These are phyloP conservation scores for Parasitella parasitica DNA, from an alignment of 371 early-diverging fungal species.

Conservation along the genomic window DNA sequence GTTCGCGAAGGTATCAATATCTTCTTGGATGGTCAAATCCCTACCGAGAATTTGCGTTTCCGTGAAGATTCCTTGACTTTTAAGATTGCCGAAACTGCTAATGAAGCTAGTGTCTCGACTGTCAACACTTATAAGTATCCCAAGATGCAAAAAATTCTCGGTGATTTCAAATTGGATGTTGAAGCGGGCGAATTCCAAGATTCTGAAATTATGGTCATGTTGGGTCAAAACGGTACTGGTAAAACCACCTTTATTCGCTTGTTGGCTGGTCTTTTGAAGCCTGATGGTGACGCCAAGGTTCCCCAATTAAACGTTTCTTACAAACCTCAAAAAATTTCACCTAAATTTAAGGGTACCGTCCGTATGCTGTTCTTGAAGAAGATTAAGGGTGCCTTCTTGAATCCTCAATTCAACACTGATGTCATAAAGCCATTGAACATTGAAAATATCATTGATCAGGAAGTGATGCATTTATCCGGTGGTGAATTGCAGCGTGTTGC, in stretches of 20 bases:
- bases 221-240: conserved; percentile 99
- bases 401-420: conserved; percentile 97
- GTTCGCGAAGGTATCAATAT: conserved; percentile 99
- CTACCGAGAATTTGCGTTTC: conserved; percentile 99
- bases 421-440: conserved; percentile 97
- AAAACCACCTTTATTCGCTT: conserved; percentile 98
- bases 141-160: conserved; percentile 82
- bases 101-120: conserved; percentile 63
- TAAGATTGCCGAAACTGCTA: conserved; percentile 90
- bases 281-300: conserved; percentile 81
- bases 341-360: conserved; percentile 96
- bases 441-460: conserved; percentile 94
- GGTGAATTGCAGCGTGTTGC: conserved; percentile 99
- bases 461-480: conserved; percentile 93
- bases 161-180: conserved; percentile 86
- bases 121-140: conserved; percentile 85
- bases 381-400: conserved; percentile 91
- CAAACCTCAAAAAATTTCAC: conserved; percentile 99
- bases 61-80: conserved; percentile 97
- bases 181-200: conserved; percentile 91
- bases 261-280: conserved; percentile 88
- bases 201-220: conserved; percentile 98
- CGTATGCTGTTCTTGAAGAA: conserved; percentile 94
- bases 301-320: conserved; percentile 92
- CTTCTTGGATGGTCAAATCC: conserved; percentile 98